Evolutionary conservation across 2,329 filamentous ascomycete genomes (phyloP), one percentile per base, ranked within the genome.

Genomic region (Allantophomopsis lycopodina): DNA sequence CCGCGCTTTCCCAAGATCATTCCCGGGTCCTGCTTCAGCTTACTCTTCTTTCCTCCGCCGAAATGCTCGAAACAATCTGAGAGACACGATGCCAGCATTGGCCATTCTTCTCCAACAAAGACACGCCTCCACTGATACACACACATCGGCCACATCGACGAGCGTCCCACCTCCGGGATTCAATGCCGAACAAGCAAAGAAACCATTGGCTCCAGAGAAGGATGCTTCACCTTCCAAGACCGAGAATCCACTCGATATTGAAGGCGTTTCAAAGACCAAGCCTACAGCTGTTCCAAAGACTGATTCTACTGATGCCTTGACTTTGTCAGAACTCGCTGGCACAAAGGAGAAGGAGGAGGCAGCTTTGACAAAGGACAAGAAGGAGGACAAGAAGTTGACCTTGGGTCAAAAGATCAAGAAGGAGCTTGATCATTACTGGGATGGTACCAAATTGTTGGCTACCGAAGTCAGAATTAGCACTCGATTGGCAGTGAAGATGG

Each of bases 361-460:
- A 1, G 59, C 71, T 7, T 69, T 75, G 41, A 76, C 77, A 54
- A 71, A 75, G 48, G 76, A 83, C 41, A 69, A 77, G 50, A 81
- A 83, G 59, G 79, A 83, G 45, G 73, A 80, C 51, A 86, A 88
- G 66, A 95, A 94, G 57, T 64, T 94, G 61, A 94, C 88, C 0
- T 37, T 96, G 2, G 81, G 77, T 61, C 84, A 96, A 59, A 94
- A 88, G 65, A 79, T 98, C 55, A 98, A 94, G 71, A 88, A 93
- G 60, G 91, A 98, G 62, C 71, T 70, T 12, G 76, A 80, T 45
- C 91, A 98, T 60, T 98, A 98, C 65, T 96, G 91, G 89, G 91
- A 98, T 62, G 91, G 91, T 44, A 96, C 87, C 20, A 98, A 98
- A 63, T 69, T 98, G 53, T 68, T 98, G 49, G 88, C 81, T 16